A percentile compares a stretch with the other conserved stretches of the same genome.
phyloP scores from a whole-genome alignment of 139 green algal genomes.

The Tetraselmis chui region DNA sequence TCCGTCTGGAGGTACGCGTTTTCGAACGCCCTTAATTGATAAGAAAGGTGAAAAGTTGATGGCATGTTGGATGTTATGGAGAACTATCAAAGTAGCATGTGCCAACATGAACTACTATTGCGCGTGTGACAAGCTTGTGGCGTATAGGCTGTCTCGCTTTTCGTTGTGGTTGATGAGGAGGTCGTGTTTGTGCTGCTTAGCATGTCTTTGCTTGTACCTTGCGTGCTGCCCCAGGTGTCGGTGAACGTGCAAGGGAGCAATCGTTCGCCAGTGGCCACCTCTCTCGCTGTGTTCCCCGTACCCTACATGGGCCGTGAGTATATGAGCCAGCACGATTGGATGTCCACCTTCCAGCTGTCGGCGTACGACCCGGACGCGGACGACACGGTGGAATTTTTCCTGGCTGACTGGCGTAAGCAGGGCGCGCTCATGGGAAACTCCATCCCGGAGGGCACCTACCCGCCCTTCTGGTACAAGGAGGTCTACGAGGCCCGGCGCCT shows the following conservation, averaged over 20 bases:
- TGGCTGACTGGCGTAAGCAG: slow-evolving; percentile 6
- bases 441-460: slow-evolving; percentile 12
- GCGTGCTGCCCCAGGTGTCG: background rate
- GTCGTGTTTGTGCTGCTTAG: too few relatives aligned
- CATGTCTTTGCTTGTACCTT: too few relatives aligned
- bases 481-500: slow-evolving; percentile 8
- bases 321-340: background rate
- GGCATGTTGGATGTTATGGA: too few relatives aligned
- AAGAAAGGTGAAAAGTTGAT: too few relatives aligned
- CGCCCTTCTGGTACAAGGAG: slow-evolving; percentile 10
- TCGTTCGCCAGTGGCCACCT: background rate
- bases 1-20: slow-evolving; percentile 4
- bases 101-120: too few relatives aligned
- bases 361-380: slow-evolving; percentile 10
- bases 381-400: slow-evolving; percentile 10
- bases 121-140: too few relatives aligned
- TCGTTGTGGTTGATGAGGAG: too few relatives aligned
- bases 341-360: slow-evolving; percentile 16
- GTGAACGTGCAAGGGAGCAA: background rate
- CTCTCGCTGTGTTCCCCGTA: slow-evolving; percentile 4
- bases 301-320: slow-evolving; percentile 3
- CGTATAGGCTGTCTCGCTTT: too few relatives aligned
- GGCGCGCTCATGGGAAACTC: slow-evolving; percentile 11
- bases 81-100: too few relatives aligned
- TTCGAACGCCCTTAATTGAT: slow-evolving; percentile 3